phyloP scores from a whole-genome alignment of 495 filamentous ascomycete species.

The Aspergillus nanangensis region DNA sequence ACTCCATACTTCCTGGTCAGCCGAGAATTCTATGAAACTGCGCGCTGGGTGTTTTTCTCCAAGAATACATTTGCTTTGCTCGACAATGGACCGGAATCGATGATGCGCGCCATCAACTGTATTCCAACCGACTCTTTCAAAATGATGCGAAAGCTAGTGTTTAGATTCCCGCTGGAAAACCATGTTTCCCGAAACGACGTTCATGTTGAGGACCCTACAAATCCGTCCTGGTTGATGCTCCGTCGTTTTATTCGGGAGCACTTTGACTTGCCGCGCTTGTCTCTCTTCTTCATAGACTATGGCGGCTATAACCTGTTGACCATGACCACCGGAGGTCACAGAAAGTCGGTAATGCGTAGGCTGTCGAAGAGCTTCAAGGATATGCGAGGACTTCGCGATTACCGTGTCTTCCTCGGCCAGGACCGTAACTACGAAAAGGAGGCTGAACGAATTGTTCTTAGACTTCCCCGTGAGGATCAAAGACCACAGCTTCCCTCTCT shows the following conservation, averaged over 20 bases:
- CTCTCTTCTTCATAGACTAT: conserved; percentile 14
- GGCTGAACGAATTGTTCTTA: conserved; percentile 11
- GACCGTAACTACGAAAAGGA: conserved; percentile 14
- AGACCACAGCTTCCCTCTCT: background rate
- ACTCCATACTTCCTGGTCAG: conserved; percentile 23
- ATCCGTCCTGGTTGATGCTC: conserved; percentile 17
- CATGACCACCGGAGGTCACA: background rate
- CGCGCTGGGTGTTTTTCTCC: conserved; percentile 18
- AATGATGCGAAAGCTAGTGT: conserved; percentile 16
- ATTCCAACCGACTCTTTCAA: conserved; percentile 16
- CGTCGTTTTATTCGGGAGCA: conserved; percentile 26
- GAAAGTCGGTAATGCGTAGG: conserved; percentile 12
- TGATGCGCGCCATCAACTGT: conserved; percentile 12
- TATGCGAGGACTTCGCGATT: conserved; percentile 12
- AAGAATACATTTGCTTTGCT: conserved; percentile 20
- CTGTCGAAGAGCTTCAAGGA: conserved; percentile 14
- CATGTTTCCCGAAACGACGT: conserved; percentile 7
- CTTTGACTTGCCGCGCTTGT: conserved; percentile 16
- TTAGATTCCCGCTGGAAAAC: conserved; percentile 19
- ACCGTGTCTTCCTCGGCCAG: conserved; percentile 13
- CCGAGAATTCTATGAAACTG: conserved; percentile 19
- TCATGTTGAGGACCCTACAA: conserved; percentile 1
- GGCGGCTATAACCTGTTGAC: conserved; percentile 5
- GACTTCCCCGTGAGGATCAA: background rate
- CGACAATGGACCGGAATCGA: conserved; percentile 16